phyloP scores from a whole-genome alignment of 148 eudicot genomes.

The Bassia scoparia region DNA sequence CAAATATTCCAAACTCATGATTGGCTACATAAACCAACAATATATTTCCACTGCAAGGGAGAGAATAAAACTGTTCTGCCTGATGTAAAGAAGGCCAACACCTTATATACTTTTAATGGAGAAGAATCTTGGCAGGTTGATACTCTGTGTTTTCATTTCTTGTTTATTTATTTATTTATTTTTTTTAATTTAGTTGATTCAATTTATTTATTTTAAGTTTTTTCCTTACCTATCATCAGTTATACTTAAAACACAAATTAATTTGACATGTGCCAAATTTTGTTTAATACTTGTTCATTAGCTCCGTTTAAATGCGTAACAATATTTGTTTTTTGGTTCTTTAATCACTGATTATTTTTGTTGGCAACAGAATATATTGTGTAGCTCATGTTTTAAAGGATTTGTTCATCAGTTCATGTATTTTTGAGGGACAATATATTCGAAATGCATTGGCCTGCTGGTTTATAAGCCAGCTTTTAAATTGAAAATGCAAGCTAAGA shows the following conservation, averaged over 20 bases:
- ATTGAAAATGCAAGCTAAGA: neutral
- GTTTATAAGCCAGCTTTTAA: too few relatives aligned
- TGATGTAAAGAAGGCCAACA: constrained; percentile 32
- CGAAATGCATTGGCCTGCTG: neutral
- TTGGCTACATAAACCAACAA: constrained; percentile 25
- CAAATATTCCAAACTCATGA: constrained; percentile 31
- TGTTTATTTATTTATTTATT: too few relatives aligned
- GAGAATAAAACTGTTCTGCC: constrained; percentile 34
- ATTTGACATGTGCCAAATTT: constrained; percentile 20
- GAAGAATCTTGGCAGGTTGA: constrained; percentile 46
- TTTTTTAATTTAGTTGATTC: too few relatives aligned
- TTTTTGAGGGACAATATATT: neutral
- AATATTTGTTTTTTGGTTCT: neutral
- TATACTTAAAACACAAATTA: constrained; percentile 14
- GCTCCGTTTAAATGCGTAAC: neutral
- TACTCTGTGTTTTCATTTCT: neutral
- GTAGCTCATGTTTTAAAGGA: neutral
- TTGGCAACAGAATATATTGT: too few relatives aligned
- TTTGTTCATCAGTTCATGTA: neutral
- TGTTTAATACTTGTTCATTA: neutral
- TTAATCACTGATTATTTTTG: too few relatives aligned
- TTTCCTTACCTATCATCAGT: too few relatives aligned
- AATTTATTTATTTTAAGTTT: too few relatives aligned
- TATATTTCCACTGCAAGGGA: constrained; percentile 34
- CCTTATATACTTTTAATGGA: constrained; percentile 28